Conservation (phyloP, 768 basidiomycete species). For the Serendipita sp. region DNA sequence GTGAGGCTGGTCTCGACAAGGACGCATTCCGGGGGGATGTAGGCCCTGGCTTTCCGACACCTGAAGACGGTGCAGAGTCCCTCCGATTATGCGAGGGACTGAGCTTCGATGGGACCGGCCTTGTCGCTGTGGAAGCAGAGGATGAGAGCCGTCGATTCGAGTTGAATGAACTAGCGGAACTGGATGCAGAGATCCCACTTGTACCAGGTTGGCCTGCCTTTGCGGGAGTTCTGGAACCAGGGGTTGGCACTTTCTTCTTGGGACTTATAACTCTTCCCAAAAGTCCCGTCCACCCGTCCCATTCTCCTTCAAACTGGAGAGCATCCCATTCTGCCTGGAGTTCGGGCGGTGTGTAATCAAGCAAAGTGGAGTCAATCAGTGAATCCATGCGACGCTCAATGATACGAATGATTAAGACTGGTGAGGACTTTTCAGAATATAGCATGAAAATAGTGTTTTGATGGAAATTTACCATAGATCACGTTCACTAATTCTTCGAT, state of each 20-base stretch:
- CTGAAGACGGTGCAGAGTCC: neutral
- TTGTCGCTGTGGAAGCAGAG: neutral
- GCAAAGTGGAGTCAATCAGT: conserved; percentile 61
- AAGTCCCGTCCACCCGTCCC: conserved; percentile 24
- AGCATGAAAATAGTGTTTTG: neutral
- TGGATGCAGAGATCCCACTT: neutral
- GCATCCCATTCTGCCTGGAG: conserved; percentile 62
- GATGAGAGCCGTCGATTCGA: neutral
- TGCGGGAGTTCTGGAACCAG: neutral
- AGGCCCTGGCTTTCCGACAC: neutral
- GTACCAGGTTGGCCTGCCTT: neutral
- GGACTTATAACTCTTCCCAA: neutral
- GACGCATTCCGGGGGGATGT: neutral
- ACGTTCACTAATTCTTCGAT: conserved; percentile 89
- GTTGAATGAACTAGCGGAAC: neutral
- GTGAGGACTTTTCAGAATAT: conserved; percentile 1
- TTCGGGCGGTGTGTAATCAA: conserved; percentile 51
- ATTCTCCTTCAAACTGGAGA: conserved; percentile 90
- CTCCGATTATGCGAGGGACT: neutral
- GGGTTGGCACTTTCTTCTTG: neutral
- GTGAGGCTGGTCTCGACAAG: neutral
- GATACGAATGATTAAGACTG: conserved; percentile 89
- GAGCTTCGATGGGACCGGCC: neutral
- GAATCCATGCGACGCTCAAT: conserved; percentile 80
- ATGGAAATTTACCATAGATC: conserved; percentile 52